Conservation (phyloP, 495 filamentous ascomycete genomes). For the Penicillium nucicola region DNA sequence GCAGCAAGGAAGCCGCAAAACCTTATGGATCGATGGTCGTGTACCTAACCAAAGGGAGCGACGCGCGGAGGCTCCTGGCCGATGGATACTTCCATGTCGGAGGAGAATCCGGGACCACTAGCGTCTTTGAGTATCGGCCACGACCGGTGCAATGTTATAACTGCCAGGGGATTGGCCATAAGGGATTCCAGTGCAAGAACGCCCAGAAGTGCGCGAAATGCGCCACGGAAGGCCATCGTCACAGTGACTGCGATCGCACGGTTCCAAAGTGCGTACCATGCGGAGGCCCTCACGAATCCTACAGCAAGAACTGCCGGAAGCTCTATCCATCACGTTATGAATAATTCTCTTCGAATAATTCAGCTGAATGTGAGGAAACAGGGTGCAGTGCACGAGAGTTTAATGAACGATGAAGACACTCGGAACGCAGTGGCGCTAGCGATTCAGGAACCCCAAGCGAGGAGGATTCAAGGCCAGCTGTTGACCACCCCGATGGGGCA, state of each 20-base stretch:
- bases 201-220: constrained; percentile 25
- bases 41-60: constrained; percentile 27
- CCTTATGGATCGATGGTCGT: constrained; percentile 33
- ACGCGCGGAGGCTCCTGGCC: constrained; percentile 23
- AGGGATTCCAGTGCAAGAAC: constrained; percentile 24
- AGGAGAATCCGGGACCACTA: constrained; percentile 27
- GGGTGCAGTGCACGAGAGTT: constrained; percentile 19
- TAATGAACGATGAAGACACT: constrained; percentile 29
- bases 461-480: constrained; percentile 19
- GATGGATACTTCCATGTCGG: constrained; percentile 24
- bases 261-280: constrained; percentile 25
- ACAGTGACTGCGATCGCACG: constrained; percentile 16
- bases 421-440: constrained; percentile 15
- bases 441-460: constrained; percentile 24
- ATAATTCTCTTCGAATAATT: constrained; percentile 26
- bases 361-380: constrained; percentile 31
- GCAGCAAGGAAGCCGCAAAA: constrained; percentile 24
- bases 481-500: constrained; percentile 26
- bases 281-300: constrained; percentile 27
- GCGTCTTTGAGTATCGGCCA: constrained; percentile 21
- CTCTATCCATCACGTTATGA: constrained; percentile 21
- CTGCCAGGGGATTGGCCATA: constrained; percentile 27
- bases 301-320: constrained; percentile 27
- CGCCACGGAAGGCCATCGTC: constrained; percentile 19
- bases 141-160: constrained; percentile 27